Evolutionary conservation across 331 rosid genomes (phyloP).

Genomic region (Ulmus americana): DNA sequence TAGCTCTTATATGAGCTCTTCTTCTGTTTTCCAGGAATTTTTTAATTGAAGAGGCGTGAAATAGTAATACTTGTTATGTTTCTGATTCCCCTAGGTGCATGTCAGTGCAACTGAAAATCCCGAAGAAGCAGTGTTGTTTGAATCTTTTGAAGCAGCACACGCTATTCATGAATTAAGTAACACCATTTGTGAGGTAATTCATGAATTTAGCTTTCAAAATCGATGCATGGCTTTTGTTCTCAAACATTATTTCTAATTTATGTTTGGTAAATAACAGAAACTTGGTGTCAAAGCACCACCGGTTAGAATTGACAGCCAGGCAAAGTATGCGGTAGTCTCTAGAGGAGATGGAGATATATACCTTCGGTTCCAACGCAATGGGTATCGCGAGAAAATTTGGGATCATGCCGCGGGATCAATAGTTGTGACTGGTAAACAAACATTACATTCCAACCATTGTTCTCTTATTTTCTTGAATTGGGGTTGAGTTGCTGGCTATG

Average conservation of each 20-base stretch:
- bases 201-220: background rate
- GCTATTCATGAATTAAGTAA: constrained; percentile 68
- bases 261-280: constrained; percentile 49
- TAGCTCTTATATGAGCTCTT: constrained; percentile 5
- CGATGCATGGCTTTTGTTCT: background rate
- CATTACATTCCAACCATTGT: background rate
- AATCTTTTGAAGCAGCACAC: constrained; percentile 93
- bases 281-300: constrained; percentile 93
- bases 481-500: too few relatives aligned
- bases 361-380: constrained; percentile 78
- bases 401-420: constrained; percentile 96
- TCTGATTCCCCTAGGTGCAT: constrained; percentile 47
- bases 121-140: constrained; percentile 90
- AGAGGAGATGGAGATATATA: constrained; percentile 98
- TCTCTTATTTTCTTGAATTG: background rate
- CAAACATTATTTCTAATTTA: background rate
- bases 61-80: constrained; percentile 9
- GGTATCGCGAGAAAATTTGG: constrained; percentile 95
- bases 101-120: constrained; percentile 71
- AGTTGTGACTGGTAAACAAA: constrained; percentile 65
- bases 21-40: too few relatives aligned
- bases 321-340: constrained; percentile 86
- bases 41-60: constrained; percentile 15
- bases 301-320: constrained; percentile 95
- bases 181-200: constrained; percentile 63